phyloP scores from a whole-genome alignment of 2,329 filamentous ascomycete species.

The Pseudophaeomoniella oleicola region DNA sequence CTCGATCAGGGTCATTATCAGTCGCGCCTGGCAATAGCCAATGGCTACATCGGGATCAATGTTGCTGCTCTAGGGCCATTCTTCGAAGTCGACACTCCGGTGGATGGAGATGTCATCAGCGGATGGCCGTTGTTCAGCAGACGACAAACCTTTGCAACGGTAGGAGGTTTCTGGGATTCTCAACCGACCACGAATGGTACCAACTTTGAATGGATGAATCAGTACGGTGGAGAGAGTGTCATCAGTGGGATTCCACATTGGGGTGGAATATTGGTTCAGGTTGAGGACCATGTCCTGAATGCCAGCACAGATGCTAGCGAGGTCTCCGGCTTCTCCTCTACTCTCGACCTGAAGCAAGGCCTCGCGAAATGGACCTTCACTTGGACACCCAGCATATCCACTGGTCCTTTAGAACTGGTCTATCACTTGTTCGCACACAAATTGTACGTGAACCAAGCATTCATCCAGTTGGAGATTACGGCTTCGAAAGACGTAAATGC shows the following conservation, averaged over 20 bases:
- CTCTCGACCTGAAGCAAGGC: constrained; percentile 48
- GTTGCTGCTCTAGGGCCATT: constrained; percentile 49
- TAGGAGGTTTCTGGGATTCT: constrained; percentile 51
- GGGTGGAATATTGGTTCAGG: constrained; percentile 43
- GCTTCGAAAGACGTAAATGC: constrained; percentile 38
- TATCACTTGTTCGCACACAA: constrained; percentile 55
- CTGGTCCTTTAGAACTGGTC: constrained; percentile 39
- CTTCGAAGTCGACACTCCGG: constrained; percentile 41
- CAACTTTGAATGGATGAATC: constrained; percentile 54
- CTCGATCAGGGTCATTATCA: constrained; percentile 46
- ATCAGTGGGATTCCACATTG: constrained; percentile 60
- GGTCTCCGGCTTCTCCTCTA: constrained; percentile 46
- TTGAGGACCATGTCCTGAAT: constrained; percentile 42
- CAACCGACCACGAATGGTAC: constrained; percentile 43
- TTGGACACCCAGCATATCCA: constrained; percentile 42
- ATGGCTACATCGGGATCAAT: constrained; percentile 52
- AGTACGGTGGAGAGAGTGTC: constrained; percentile 56
- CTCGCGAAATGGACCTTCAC: constrained; percentile 49
- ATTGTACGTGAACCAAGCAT: constrained; percentile 45
- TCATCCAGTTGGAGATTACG: constrained; percentile 45
- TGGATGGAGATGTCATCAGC: constrained; percentile 39
- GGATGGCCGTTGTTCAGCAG: constrained; percentile 54
- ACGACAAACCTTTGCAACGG: constrained; percentile 51
- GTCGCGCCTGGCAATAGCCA: constrained; percentile 44
- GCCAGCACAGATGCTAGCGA: constrained; percentile 43